phyloP scores from a whole-genome alignment of 805 yeast species.

The Saccharomycopsis fibuligera region DNA sequence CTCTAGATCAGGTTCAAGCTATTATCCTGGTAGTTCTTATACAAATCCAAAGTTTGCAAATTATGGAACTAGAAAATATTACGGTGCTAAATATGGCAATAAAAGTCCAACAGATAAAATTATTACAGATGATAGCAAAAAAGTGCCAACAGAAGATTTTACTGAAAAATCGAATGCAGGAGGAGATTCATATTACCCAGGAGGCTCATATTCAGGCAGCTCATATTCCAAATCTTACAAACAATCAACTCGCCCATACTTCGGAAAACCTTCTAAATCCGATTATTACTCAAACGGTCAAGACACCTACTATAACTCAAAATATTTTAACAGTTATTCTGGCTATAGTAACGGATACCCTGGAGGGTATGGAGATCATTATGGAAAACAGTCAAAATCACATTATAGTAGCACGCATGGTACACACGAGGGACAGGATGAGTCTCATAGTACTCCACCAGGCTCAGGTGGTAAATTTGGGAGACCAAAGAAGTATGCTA shows the following conservation, averaged over 20 bases:
- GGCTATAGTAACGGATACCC: not conserved
- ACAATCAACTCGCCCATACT: constrained; percentile 5
- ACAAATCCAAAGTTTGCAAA: constrained; percentile 1
- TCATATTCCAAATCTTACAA: constrained; percentile 3
- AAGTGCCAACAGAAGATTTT: not conserved
- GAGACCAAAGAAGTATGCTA: constrained; percentile 2
- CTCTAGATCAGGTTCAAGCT: constrained; percentile 10
- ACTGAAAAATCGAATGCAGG: not conserved
- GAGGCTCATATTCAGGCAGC: not conserved
- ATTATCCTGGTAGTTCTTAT: constrained; percentile 7
- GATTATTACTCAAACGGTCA: constrained; percentile 7
- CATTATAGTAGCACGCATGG: not conserved
- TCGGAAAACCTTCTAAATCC: constrained; percentile 5
- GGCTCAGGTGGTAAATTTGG: constrained; percentile 1
- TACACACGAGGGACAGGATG: not conserved
- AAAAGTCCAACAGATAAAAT: not conserved
- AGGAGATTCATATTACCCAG: constrained; percentile 14
- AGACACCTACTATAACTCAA: constrained; percentile 12
- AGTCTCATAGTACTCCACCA: not conserved
- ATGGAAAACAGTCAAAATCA: not conserved
- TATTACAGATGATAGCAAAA: too few species aligned
- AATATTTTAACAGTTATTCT: constrained; percentile 1
- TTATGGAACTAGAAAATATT: constrained; percentile 8
- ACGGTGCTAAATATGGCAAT: constrained; percentile 3
- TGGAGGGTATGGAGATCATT: not conserved